Base-by-base conservation (phyloP, 768 basidiomycete species). In the Phanerochaete carnosa region DNA sequence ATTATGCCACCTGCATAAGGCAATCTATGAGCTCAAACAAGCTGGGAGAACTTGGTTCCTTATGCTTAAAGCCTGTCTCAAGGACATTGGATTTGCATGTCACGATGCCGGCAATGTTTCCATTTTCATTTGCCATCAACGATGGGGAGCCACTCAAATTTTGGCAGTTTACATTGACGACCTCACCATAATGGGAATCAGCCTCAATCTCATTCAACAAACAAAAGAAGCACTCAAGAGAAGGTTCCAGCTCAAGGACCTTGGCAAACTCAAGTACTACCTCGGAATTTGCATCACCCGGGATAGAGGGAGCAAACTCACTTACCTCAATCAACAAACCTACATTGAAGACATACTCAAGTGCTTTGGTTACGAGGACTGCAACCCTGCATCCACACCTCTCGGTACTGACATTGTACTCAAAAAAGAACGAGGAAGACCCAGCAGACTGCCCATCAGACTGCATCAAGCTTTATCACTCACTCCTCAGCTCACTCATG, bases 11-110 rank as follows among this genome's bases (percentile, higher is more conserved):
- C 45, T 35, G 6, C 62, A 16, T 50, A 77, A 79, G 62, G 65
- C 71, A 2, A 59, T 80, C 28, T 80, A 81, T 66, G 76, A 79
- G 9, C 71, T 81, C 6, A 75, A 77, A 61, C 78, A 80, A 60
- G 70, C 72, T 15, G 71, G 71, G 0, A 65, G 71, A 1, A 52
- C 64, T 43, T 81, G 79, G 80, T 65, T 76, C 56, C 64, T 72
- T 64, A 71, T 69, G 54, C 66, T 78, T 1, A 32, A 59, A 26
- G 49, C n/a, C n/a, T n/a, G n/a, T n/a, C n/a, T n/a, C n/a, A n/a
- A n/a, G n/a, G n/a, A n/a, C n/a, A n/a, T n/a, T n/a, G n/a, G n/a
- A n/a, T n/a, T n/a, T n/a, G n/a, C n/a, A n/a, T n/a, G n/a, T n/a
- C n/a, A n/a, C n/a, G n/a, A n/a, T n/a, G n/a, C n/a, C n/a, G n/a